Base-by-base conservation (phyloP, 1,139 yeast genomes). In the Yamadazyma taylorii region DNA sequence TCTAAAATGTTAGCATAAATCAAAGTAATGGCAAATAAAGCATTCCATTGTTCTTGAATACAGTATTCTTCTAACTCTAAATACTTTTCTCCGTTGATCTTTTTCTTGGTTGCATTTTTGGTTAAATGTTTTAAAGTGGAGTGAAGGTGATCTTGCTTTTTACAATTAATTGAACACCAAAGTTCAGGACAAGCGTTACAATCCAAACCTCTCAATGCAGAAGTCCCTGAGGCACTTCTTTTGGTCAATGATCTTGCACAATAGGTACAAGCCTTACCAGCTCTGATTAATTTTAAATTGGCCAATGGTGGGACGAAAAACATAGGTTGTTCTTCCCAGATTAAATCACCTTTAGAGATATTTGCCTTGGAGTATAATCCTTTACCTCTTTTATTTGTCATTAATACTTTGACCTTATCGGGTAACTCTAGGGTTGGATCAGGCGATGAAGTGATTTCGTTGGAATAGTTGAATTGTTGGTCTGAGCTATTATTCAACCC, bases 131-230 rank as follows among this genome's bases (percentile, higher is more conserved):
- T 79, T 42, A 85, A 63, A 3, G 73, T 56, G 0, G 65, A 58
- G 57, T 89, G 96, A 12, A 78, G 60, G 3, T 61, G 58, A 45
- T 73, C 73, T 13, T 58, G 51, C 35, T 69, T 73, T 50, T 82
- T 81, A 62, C 96, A 87, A 10, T 56, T 57, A 33, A 63, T 65
- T 10, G 83, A 75, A 56, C 96, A 87, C 95, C 95, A 87, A 31
- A 81, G 65, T 36, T 78, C 81, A 9, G 73, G 59, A 55, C 96
- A 87, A 12, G 73, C 70, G 40, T 75, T 71, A 55, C 95, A 86
- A 45, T 81, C 87, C 36, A 84, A 67, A 3, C 86, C 84, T 47
- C 67, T 69, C 43, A 70, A 60, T 11, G 73, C 60, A 2, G 57
- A 45, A 52, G 66, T 38, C 7, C 59, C 55, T 9, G 62, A 44